Evolutionary conservation across 768 basidiomycete genomes (phyloP), one percentile per base, ranked within the genome.

Genomic region (Neoboletus brunneissimus): DNA sequence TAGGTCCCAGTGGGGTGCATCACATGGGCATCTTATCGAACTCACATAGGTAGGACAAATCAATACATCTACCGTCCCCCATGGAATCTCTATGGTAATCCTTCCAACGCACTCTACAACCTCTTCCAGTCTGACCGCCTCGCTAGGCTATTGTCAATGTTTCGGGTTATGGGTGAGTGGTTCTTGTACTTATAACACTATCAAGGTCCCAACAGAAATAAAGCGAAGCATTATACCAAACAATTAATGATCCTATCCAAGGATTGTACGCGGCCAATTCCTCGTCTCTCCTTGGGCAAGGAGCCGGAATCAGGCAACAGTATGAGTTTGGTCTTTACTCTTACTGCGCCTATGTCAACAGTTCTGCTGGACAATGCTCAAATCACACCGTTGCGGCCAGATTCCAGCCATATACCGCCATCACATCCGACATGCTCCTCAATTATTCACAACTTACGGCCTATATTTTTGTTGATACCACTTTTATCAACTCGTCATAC

Each of bases 311-410:
- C 54, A 82, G 90, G 63, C 80, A 85, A 67, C 71, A 77, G 56
- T 93, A 93, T 73, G 75, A 83, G 56, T 92, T 87, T 60, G 91
- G 91, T n/a, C 75, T 93, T 25, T 93, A 92, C 73, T 83, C 84
- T 20, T 83, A 88, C 67, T 93, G 91, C 63, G 90, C 79, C 63
- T 91, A 86, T 63, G 75, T 87, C 61, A 80, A 84, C 59, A 70
- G 73, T 41, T 77, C 78, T 22, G 76, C 75, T 31, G 90, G 89
- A 27, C 79, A 72, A 48, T 92, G 90, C 69, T 80, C 84, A 31
- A 86, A 85, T 64, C 73, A 77, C 41, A 81, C 84, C 32, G 69
- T 80, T 31, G 88, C 82, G 46, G 73, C 77, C 60, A 76, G 76
- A 54, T 90, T 87, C 69, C 74, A 76, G 48, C 91, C 91, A n/a